Percentiles rank a stretch among this genome's conserved stretches.
Conservation (phyloP, 106 monocot species). For the Dendrobium nobile region DNA sequence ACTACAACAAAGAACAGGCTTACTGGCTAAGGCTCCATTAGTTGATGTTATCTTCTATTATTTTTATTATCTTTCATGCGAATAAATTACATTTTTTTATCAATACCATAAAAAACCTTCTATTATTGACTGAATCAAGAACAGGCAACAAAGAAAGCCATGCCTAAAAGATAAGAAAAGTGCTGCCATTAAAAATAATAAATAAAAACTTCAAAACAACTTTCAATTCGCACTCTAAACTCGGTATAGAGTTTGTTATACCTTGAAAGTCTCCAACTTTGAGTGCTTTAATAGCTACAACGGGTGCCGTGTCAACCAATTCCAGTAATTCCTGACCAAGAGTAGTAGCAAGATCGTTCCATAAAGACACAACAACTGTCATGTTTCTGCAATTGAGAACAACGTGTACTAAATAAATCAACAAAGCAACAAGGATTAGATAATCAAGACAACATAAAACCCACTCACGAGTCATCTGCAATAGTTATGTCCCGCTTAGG, state of each 20-base stretch:
- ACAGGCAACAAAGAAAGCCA: too few relatives aligned
- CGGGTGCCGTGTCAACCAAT: slow-evolving; percentile 50
- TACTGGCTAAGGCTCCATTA: too few relatives aligned
- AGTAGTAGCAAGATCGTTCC: slow-evolving; percentile 89
- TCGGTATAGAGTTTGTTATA: slow-evolving; percentile 6
- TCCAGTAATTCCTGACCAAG: slow-evolving; percentile 81
- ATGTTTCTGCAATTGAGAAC: slow-evolving; percentile 41
- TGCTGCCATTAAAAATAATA: too few relatives aligned
- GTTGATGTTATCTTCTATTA: too few relatives aligned
- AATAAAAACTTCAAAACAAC: too few relatives aligned
- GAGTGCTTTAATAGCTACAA: slow-evolving; percentile 77
- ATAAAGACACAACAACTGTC: slow-evolving; percentile 68
- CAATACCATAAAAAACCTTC: too few relatives aligned
- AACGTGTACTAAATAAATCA: neutral
- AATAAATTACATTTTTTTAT: too few relatives aligned
- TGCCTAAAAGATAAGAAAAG: too few relatives aligned
- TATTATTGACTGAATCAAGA: too few relatives aligned
- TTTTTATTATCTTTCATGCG: too few relatives aligned
- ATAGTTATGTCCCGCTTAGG: slow-evolving; percentile 89
- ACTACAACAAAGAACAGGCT: too few relatives aligned
- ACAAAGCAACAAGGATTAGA: neutral
- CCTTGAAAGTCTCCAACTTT: slow-evolving; percentile 98
- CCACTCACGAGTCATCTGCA: slow-evolving; percentile 87
- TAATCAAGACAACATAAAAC: neutral
- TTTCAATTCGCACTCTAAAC: too few relatives aligned